Base-by-base conservation (phyloP, 805 yeast species). In the Cyberlindnera japonica region DNA sequence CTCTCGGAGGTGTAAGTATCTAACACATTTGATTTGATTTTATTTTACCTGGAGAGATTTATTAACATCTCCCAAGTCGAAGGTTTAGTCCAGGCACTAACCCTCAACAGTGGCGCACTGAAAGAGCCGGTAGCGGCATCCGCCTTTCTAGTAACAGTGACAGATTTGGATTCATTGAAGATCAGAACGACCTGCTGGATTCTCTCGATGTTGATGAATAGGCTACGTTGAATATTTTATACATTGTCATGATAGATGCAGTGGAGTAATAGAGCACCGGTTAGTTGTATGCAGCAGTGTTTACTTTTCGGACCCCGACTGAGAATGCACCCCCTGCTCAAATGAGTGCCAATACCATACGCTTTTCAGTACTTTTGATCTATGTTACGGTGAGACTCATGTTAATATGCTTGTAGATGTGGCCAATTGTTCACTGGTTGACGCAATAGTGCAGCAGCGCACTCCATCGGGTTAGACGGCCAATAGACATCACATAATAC, bases 101-200 rank as follows among this genome's bases (percentile, higher is more conserved):
- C 37, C 23, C 41, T 20, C 15, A 17, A 18, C 16, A 47, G 54
- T 51, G 51, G 53, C 33, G 20, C 12, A 21, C 33, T 2, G 44
- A 39, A 16, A 40, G 48, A 30, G 44, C 25, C 14, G 37, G 40
- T 6, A 15, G 16, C 13, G 38, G 53, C 17, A 48, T 48, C 33
- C 41, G 57, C 21, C 37, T 51, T 26, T 37, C 52, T 30, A 50
- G 57, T 36, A 46, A 55, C 25, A 53, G 56, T 3, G 61, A 60
- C 13, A 55, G 67, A 39, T 54, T 64, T 31, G 59, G 67, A 7
- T 65, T 61, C 41, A 59, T 66, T 48, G 72, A 67, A 29, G 63
- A 62, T 9, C 71, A 67, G 31, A 68, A 68, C 49, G 58, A 65
- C 13, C 51, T 69, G 2, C 31, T 69, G 12, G 74, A 69, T 43